Base-by-base conservation (phyloP, 148 eudicot species). In the Silene conica region DNA sequence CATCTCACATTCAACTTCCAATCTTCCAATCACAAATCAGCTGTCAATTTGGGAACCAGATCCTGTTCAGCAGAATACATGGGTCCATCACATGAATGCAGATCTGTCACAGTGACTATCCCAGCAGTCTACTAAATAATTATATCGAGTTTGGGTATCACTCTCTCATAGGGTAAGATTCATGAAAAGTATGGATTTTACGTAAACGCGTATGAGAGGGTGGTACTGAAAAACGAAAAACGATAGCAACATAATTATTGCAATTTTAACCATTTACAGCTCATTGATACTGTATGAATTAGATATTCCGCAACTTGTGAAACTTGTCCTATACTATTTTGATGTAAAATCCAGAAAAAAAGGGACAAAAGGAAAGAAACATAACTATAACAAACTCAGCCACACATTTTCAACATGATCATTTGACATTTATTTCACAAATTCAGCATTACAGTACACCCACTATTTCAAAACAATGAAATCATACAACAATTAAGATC, bases 351-450 rank as follows among this genome's bases (percentile, higher is more conserved):
- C 56, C 50, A 46, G 57, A 46, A 68, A 68, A 68, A 25, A 15
- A 22, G 5, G 56, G 45, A 45, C 71, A 67, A 67, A 46, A 67
- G 8, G 20, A 67, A 6, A 5, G 0, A 71, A 57, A 7, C 5
- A 34, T 3, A 21, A 73, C 19, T 15, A 8, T 22, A 63, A 46
- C 56, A 73, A 25, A 23, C 57, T 62, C 22, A 63, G 64, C 15
- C 43, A 50, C 54, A 72, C 54, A 46, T 38, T 8, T 43, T 45
- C 41, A 34, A 34, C 4, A 3, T 34, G 41, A 5, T 59, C 28
- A 26, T 26, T 31, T 31, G 34, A 31, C 63, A 74, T 28, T 3
- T 63, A 50, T 52, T 75, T 58, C 41, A 75, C 72, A 57, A 22
- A 54, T 43, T 14, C 19, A 64, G 28, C 68, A 14, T n/a, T n/a